These are phyloP conservation scores for Colletotrichum sp. DNA, from an alignment of 2,329 filamentous ascomycete genomes.

Conservation along the genomic window DNA sequence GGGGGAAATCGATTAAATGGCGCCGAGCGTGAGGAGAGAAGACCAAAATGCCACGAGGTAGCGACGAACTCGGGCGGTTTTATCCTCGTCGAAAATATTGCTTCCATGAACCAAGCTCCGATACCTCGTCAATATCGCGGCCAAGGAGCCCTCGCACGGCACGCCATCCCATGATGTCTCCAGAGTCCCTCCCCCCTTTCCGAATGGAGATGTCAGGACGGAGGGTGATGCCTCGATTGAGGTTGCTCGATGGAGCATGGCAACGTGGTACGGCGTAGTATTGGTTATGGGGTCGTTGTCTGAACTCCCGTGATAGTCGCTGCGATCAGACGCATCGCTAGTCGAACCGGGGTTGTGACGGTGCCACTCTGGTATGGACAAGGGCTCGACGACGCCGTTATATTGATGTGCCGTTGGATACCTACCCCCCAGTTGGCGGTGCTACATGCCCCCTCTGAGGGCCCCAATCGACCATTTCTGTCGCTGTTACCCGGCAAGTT, in stretches of 20 bases:
- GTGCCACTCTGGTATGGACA: constrained; percentile 8
- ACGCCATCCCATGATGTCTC: neutral
- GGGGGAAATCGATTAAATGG: neutral
- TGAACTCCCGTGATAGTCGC: neutral
- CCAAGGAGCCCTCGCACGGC: neutral
- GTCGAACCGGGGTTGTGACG: neutral
- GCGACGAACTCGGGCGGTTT: neutral
- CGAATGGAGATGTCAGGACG: neutral
- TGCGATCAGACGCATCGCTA: constrained; percentile 3
- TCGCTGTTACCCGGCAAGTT: neutral
- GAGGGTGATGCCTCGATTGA: neutral
- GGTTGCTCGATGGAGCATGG: neutral
- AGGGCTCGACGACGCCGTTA: neutral
- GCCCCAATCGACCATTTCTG: neutral
- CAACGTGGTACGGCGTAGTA: neutral
- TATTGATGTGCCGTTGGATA: neutral
- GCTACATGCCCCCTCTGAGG: neutral
- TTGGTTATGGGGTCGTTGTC: neutral
- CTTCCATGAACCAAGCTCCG: neutral
- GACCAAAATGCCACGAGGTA: neutral
- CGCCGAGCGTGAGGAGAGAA: neutral
- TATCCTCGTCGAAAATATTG: neutral
- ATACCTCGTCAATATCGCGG: neutral
- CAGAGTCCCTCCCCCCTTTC: neutral
- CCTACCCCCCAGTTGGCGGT: neutral